Conservation (phyloP, 2,329 filamentous ascomycete genomes). For the Ampelomyces quisqualis region DNA sequence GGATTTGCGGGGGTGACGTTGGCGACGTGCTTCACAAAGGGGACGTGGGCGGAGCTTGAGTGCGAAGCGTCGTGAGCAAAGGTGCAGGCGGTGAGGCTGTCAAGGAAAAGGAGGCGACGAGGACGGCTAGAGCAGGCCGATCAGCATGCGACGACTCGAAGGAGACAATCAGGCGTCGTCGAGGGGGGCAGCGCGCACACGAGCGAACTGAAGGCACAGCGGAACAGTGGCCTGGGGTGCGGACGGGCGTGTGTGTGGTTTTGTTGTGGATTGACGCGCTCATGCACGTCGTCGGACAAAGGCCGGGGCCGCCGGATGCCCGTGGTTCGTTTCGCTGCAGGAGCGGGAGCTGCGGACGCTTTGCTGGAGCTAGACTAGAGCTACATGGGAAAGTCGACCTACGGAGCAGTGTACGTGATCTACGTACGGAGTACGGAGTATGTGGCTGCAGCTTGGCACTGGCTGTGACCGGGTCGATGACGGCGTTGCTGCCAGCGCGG, state of each 20-base stretch:
- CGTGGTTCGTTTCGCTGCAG: constrained; percentile 4
- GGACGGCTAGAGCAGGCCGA: constrained; percentile 14
- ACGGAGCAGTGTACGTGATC: constrained; percentile 12
- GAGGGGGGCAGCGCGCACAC: constrained; percentile 1
- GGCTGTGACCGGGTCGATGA: too few relatives aligned
- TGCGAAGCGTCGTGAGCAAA: neutral
- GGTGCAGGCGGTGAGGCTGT: constrained; percentile 19
- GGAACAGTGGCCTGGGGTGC: neutral
- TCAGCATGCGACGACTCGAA: constrained; percentile 18
- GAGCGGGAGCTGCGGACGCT: constrained; percentile 25
- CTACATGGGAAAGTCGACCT: constrained; percentile 16
- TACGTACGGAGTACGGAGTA: neutral
- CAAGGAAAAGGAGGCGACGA: constrained; percentile 7
- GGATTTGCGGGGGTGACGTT: neutral
- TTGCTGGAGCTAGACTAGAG: constrained; percentile 6
- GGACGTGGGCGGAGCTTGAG: neutral
- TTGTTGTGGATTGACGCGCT: constrained; percentile 8
- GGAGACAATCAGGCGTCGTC: constrained; percentile 2
- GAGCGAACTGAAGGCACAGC: neutral
- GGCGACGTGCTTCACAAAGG: too few relatives aligned
- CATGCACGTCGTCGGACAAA: constrained; percentile 15
- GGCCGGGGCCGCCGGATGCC: constrained; percentile 28
- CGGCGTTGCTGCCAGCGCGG: too few relatives aligned
- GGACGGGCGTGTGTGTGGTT: neutral
- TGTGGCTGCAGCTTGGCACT: neutral